A percentile compares a stretch with the other conserved stretches of the same genome.
Evolutionary conservation across 192 early-diverging fungal genomes (phyloP).

Genomic region (Rhizophlyctis rosea): DNA sequence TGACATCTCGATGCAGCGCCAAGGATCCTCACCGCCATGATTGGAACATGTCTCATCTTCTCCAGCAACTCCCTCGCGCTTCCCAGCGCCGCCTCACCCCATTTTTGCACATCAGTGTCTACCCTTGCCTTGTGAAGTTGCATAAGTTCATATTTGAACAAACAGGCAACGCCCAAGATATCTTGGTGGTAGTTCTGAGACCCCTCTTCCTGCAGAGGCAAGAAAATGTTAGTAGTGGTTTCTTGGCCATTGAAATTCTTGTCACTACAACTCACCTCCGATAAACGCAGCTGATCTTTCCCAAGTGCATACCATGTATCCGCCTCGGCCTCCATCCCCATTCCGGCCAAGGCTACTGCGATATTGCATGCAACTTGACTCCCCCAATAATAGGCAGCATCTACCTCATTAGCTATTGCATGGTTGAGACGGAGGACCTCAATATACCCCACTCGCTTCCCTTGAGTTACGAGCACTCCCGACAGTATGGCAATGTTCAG

Average conservation of each 20-base stretch:
- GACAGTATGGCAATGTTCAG: conserved; percentile 1
- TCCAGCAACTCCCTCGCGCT: too few species aligned
- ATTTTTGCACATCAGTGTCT: background rate
- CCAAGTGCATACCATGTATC: background rate
- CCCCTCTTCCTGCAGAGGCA: background rate
- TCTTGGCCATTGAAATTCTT: background rate
- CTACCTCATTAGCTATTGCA: background rate
- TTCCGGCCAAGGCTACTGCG: background rate
- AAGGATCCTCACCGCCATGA: too few species aligned
- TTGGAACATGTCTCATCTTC: too few species aligned
- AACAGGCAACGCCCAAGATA: background rate
- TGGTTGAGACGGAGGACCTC: background rate
- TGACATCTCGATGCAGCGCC: too few species aligned
- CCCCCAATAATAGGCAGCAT: background rate
- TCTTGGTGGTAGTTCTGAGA: background rate
- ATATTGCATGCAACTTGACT: background rate
- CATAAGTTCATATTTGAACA: background rate
- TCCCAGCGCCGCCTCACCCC: too few species aligned
- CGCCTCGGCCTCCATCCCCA: background rate
- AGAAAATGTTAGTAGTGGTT: background rate
- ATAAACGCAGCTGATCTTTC: background rate
- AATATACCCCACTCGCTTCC: background rate
- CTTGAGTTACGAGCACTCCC: background rate
- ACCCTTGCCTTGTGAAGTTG: background rate
- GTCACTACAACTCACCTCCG: background rate